Conservation (phyloP, 306 rosid genomes). For the Inga laurina region DNA sequence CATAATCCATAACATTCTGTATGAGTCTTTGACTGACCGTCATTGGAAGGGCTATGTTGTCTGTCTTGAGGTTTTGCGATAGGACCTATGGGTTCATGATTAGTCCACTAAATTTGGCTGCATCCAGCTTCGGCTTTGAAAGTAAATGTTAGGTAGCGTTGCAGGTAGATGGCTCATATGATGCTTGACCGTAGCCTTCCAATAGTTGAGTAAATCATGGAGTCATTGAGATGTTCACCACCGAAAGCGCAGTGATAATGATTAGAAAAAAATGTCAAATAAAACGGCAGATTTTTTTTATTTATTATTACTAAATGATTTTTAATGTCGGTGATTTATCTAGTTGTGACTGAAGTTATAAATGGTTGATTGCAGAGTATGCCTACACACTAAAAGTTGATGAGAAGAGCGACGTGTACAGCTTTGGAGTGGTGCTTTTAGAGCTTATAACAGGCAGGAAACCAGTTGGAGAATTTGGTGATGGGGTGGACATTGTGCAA, state of each 20-base stretch:
- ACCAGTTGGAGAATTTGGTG: slow-evolving; percentile 97
- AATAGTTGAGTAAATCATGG: slow-evolving; percentile 19
- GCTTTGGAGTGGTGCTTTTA: slow-evolving; percentile 89
- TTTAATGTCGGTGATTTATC: slow-evolving; percentile 5
- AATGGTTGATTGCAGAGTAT: slow-evolving; percentile 64
- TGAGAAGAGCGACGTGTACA: slow-evolving; percentile 94
- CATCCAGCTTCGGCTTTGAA: slow-evolving; percentile 32
- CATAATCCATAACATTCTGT: slow-evolving; percentile 21
- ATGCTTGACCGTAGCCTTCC: slow-evolving; percentile 37
- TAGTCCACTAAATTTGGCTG: slow-evolving; percentile 1
- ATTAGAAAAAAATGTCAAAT: slow-evolving; percentile 22
- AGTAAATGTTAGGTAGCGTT: slow-evolving; percentile 43
- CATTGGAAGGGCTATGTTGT: slow-evolving; percentile 32
- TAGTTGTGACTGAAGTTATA: slow-evolving; percentile 15
- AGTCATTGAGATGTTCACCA: slow-evolving; percentile 14
- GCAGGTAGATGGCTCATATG: slow-evolving; percentile 10
- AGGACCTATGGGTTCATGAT: slow-evolving; percentile 9
- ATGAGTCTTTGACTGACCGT: slow-evolving; percentile 34
- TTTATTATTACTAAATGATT: background rate
- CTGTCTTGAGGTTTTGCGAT: slow-evolving; percentile 30
- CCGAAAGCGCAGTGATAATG: slow-evolving; percentile 21
- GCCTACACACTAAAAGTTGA: slow-evolving; percentile 94
- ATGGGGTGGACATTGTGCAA: slow-evolving; percentile 94
- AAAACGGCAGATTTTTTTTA: background rate
- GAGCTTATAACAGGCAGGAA: slow-evolving; percentile 84